These are phyloP conservation scores for Amanita subjunquillea DNA, from an alignment of 768 basidiomycete genomes.

Conservation along the genomic window DNA sequence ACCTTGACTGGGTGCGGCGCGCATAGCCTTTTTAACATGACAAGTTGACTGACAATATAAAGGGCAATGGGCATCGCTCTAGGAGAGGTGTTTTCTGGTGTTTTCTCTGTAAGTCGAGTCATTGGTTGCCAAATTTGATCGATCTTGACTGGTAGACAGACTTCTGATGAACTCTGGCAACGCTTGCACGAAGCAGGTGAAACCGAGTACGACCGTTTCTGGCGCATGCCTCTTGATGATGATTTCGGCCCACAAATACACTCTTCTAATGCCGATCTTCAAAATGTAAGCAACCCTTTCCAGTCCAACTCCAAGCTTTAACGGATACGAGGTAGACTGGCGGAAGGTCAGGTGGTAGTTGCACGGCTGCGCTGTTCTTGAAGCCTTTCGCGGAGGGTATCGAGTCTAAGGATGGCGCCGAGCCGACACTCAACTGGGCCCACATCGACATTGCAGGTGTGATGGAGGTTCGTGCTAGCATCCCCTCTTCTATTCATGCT, in stretches of 20 bases:
- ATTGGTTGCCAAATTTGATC: neutral
- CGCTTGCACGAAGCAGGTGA: slow-evolving; percentile 61
- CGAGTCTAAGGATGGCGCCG: slow-evolving; percentile 47
- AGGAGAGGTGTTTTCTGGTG: slow-evolving; percentile 69
- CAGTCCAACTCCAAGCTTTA: neutral
- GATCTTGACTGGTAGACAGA: slow-evolving; percentile 24
- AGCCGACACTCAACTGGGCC: slow-evolving; percentile 64
- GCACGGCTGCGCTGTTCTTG: slow-evolving; percentile 82
- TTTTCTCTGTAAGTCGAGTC: slow-evolving; percentile 50
- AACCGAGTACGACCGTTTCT: slow-evolving; percentile 73
- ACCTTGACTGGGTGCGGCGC: slow-evolving; percentile 68
- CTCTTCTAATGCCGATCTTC: slow-evolving; percentile 70
- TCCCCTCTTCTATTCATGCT: neutral
- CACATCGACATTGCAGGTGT: slow-evolving; percentile 78
- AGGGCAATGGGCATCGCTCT: slow-evolving; percentile 68
- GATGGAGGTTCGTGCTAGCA: slow-evolving; percentile 50
- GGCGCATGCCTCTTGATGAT: slow-evolving; percentile 85
- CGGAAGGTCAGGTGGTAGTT: slow-evolving; percentile 60
- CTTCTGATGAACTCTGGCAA: slow-evolving; percentile 67
- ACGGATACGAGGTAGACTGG: slow-evolving; percentile 37
- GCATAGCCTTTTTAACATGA: neutral
- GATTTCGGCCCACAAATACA: slow-evolving; percentile 72
- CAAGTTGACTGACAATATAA: neutral
- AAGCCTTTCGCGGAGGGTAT: slow-evolving; percentile 74
- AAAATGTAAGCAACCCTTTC: slow-evolving; percentile 41